Percentiles rank a stretch among this genome's conserved stretches.
Evolutionary conservation across 768 basidiomycete species (phyloP).

Genomic region (Phaeotremella skinneri): DNA sequence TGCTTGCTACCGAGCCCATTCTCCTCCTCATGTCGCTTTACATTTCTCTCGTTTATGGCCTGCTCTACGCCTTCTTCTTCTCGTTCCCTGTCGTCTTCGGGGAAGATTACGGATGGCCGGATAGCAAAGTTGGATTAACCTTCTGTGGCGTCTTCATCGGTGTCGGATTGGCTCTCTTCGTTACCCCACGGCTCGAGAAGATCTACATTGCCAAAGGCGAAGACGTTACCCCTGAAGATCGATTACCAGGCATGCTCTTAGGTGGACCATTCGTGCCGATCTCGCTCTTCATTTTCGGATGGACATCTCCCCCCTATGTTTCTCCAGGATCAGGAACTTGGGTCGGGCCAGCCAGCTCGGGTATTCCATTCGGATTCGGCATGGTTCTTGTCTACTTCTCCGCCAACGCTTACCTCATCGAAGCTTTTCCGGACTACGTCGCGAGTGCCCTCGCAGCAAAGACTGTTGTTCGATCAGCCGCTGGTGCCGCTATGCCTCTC

Average conservation of each 20-base stretch:
- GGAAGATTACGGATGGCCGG: constrained; percentile 31
- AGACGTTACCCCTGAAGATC: constrained; percentile 42
- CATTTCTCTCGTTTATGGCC: constrained; percentile 40
- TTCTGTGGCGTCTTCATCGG: constrained; percentile 38
- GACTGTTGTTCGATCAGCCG: constrained; percentile 62
- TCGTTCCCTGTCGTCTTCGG: constrained; percentile 38
- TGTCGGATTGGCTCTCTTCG: constrained; percentile 29
- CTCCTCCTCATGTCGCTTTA: constrained; percentile 40
- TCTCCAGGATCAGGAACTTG: too few relatives aligned
- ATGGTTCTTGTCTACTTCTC: constrained; percentile 62
- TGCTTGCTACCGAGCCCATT: constrained; percentile 50
- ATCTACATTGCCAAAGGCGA: constrained; percentile 21
- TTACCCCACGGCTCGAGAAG: constrained; percentile 29
- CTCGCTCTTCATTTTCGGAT: constrained; percentile 60
- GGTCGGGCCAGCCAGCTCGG: constrained; percentile 64
- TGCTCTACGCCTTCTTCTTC: constrained; percentile 47
- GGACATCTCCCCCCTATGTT: constrained; percentile 53
- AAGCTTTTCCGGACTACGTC: constrained; percentile 62
- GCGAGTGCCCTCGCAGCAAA: constrained; percentile 67
- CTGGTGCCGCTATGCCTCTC: constrained; percentile 63
- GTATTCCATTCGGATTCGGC: constrained; percentile 64
- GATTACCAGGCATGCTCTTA: constrained; percentile 40
- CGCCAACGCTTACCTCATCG: constrained; percentile 66
- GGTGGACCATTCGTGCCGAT: constrained; percentile 41
- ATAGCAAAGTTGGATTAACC: constrained; percentile 31